These are phyloP conservation scores for Trypanosoma boissoni DNA, from an alignment of 208 protist genomes.

Conservation along the genomic window DNA sequence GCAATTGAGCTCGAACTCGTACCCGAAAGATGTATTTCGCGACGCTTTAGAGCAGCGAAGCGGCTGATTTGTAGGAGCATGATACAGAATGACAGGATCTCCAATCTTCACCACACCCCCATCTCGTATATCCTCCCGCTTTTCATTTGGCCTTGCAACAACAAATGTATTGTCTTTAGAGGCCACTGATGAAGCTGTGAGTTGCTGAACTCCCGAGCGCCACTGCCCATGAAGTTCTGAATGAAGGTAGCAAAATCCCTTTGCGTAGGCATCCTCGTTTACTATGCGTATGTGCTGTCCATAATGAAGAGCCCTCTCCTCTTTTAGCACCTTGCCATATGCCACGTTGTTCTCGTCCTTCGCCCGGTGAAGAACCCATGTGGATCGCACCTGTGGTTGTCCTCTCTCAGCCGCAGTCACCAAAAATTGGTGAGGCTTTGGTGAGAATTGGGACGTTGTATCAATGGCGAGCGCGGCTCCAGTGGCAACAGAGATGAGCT, in stretches of 20 bases:
- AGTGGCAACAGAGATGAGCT: conserved; percentile 48
- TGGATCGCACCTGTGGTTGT: conserved; percentile 51
- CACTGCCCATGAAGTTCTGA: conserved; percentile 34
- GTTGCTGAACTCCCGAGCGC: conserved; percentile 34
- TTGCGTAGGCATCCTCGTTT: conserved; percentile 54
- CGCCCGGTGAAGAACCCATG: conserved; percentile 67
- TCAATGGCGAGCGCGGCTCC: conserved; percentile 58
- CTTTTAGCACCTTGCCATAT: conserved; percentile 45
- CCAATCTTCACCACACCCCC: conserved; percentile 59
- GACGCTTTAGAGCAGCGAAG: conserved; percentile 37
- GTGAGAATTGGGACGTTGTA: conserved; percentile 8
- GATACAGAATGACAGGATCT: conserved; percentile 70
- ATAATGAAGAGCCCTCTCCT: conserved; percentile 71
- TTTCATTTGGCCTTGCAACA: conserved; percentile 38
- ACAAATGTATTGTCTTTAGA: conserved; percentile 72
- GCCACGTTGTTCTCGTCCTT: conserved; percentile 68
- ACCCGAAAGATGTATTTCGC: conserved; percentile 52
- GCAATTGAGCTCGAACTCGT: conserved; percentile 61
- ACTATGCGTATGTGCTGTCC: conserved; percentile 76
- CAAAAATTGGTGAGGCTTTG: conserved; percentile 26
- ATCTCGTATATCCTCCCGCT: conserved; percentile 51
- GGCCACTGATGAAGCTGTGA: conserved; percentile 43
- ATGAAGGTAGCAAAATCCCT: conserved; percentile 72
- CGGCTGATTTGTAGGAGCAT: conserved; percentile 68
- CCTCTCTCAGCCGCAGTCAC: conserved; percentile 17